These are phyloP conservation scores for Tricholoma terreum DNA, from an alignment of 768 basidiomycete genomes.

Conservation along the genomic window DNA sequence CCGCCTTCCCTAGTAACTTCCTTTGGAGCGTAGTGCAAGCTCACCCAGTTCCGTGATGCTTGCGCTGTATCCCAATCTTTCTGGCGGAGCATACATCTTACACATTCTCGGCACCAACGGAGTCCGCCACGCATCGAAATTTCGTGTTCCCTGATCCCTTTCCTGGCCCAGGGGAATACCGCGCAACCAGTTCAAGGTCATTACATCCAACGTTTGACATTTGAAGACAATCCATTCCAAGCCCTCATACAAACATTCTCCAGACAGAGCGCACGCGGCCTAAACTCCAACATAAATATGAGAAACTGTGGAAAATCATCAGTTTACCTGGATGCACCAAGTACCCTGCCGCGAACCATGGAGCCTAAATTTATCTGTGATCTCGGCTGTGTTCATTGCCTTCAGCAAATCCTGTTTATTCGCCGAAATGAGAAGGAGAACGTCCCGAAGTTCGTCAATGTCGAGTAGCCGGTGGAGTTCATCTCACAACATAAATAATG, in stretches of 20 bases:
- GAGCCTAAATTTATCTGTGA: slow-evolving; percentile 98
- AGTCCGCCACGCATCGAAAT: too few relatives aligned
- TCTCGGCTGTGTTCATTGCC: slow-evolving; percentile 98
- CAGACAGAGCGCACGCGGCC: slow-evolving; percentile 97
- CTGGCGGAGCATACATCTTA: too few relatives aligned
- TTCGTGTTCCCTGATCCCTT: background rate
- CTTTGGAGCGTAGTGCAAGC: too few relatives aligned
- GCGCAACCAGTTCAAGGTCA: slow-evolving; percentile 4
- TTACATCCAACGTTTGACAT: slow-evolving; percentile 83
- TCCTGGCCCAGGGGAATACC: background rate
- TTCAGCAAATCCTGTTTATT: slow-evolving; percentile 99
- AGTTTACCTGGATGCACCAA: slow-evolving; percentile 90
- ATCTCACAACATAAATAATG: slow-evolving; percentile 99
- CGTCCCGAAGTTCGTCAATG: slow-evolving; percentile 98
- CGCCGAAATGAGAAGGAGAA: slow-evolving; percentile 96
- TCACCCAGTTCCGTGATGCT: too few relatives aligned
- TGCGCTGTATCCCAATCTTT: too few relatives aligned
- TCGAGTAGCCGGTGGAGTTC: slow-evolving; percentile 99
- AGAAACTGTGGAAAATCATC: slow-evolving; percentile 7
- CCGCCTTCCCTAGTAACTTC: too few relatives aligned
- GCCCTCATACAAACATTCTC: slow-evolving; percentile 98
- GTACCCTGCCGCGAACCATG: slow-evolving; percentile 94
- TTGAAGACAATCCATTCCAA: slow-evolving; percentile 92
- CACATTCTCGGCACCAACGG: too few relatives aligned
- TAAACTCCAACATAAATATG: slow-evolving; percentile 28